Conservation (phyloP, 2,329 filamentous ascomycete species). For the Apiospora arundinis region DNA sequence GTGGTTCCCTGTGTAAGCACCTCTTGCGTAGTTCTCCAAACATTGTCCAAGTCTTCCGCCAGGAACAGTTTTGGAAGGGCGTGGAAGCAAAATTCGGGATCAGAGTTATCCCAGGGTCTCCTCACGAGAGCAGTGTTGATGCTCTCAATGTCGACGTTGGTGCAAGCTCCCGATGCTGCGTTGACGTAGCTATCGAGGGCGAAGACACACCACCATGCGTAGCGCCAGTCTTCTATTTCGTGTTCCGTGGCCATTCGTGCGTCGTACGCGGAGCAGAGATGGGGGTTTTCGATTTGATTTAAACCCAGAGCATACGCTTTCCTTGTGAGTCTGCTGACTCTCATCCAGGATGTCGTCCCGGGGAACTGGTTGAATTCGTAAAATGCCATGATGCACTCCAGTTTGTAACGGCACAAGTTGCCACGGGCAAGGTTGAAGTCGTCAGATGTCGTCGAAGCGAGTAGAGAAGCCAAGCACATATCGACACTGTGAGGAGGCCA, state of each 20-base stretch:
- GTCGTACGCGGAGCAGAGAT: constrained; percentile 35
- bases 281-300: constrained; percentile 42
- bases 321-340: constrained; percentile 41
- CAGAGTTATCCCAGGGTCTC: constrained; percentile 24
- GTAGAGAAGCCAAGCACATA: constrained; percentile 32
- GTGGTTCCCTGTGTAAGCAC: constrained; percentile 30
- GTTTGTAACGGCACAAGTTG: constrained; percentile 38
- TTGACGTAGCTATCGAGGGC: constrained; percentile 45
- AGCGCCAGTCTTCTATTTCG: constrained; percentile 44
- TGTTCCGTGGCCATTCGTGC: constrained; percentile 30
- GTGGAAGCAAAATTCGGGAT: neutral
- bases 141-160: constrained; percentile 36
- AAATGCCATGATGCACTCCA: constrained; percentile 43
- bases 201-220: constrained; percentile 45
- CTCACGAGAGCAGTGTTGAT: constrained; percentile 39
- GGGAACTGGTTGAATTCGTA: constrained; percentile 46
- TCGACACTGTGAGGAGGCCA: constrained; percentile 34
- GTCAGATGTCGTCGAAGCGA: constrained; percentile 28
- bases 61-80: constrained; percentile 31
- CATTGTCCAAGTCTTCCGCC: constrained; percentile 33
- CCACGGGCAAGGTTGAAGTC: constrained; percentile 10
- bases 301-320: constrained; percentile 42
- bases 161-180: constrained; percentile 37
- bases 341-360: constrained; percentile 40
- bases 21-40: constrained; percentile 33